Conservation (phyloP, 2,329 filamentous ascomycete species). For the Metarhizium album region DNA sequence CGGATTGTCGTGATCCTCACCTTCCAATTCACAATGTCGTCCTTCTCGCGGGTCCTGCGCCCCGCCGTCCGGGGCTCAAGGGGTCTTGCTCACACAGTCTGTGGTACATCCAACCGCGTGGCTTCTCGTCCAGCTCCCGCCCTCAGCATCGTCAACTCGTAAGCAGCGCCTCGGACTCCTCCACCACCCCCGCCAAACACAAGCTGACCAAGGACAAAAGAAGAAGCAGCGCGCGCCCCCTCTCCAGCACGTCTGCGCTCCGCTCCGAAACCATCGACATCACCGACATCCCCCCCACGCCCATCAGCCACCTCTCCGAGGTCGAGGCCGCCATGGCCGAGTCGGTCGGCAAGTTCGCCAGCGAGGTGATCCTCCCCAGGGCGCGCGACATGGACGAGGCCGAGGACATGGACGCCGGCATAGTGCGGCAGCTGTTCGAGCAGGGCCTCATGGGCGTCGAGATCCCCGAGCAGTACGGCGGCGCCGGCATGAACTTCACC, state of each 20-base stretch:
- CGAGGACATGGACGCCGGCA: constrained; percentile 77
- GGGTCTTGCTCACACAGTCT: constrained; percentile 20
- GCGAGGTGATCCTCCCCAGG: constrained; percentile 78
- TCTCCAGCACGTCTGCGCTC: constrained; percentile 50
- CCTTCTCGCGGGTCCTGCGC: constrained; percentile 38
- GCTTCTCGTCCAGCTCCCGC: background rate
- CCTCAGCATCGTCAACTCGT: constrained; percentile 12
- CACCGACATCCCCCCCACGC: constrained; percentile 72
- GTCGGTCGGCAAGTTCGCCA: constrained; percentile 80
- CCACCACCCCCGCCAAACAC: too few species aligned
- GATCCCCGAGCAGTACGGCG: constrained; percentile 94
- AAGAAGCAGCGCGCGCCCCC: constrained; percentile 28
- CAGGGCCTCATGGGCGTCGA: constrained; percentile 96
- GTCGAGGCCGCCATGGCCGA: constrained; percentile 84
- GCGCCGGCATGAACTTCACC: constrained; percentile 98
- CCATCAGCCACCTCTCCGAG: constrained; percentile 87
- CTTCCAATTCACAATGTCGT: constrained; percentile 26
- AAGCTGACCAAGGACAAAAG: background rate
- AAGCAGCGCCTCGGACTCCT: constrained; percentile 7
- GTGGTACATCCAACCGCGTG: constrained; percentile 10
- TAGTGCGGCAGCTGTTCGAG: constrained; percentile 93
- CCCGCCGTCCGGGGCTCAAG: constrained; percentile 38
- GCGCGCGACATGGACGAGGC: constrained; percentile 96
- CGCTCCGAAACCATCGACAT: constrained; percentile 46
- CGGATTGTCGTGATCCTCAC: background rate